Conservation (phyloP, 345 rosid genomes). For the Euphorbia pulcherrima region DNA sequence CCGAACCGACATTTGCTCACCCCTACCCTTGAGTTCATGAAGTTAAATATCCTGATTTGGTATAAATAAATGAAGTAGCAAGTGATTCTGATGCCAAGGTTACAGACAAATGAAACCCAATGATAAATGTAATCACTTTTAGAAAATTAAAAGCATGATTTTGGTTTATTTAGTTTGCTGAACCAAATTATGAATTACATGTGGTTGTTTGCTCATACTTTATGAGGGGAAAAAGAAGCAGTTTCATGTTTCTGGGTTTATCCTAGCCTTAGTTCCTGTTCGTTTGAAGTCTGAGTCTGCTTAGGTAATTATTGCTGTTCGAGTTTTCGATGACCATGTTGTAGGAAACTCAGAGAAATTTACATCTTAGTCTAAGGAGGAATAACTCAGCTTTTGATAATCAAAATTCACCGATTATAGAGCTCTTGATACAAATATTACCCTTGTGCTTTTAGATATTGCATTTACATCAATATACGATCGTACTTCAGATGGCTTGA, state of each 20-base stretch:
- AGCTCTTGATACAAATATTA: no score
- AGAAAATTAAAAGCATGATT: no score
- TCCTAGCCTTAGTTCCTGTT: background rate
- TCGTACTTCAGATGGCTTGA: background rate
- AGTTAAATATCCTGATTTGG: background rate
- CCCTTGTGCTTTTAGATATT: no score
- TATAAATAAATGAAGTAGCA: background rate
- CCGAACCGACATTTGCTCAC: no score
- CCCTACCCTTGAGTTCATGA: background rate
- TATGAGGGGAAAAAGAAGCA: background rate
- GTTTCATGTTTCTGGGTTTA: background rate
- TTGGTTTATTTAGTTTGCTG: background rate
- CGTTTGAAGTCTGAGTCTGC: no score
- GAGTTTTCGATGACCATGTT: no score
- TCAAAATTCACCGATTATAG: no score
- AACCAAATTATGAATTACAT: background rate
- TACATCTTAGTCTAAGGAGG: no score
- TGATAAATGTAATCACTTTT: background rate
- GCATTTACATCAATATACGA: background rate
- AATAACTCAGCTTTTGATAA: no score
- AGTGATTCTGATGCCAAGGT: background rate
- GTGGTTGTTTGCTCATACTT: background rate
- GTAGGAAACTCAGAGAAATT: no score
- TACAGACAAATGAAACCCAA: background rate
- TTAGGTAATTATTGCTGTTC: no score